Base-by-base conservation (phyloP, 371 early-diverging fungal genomes). In the Batrachochytrium dendrobatidis region DNA sequence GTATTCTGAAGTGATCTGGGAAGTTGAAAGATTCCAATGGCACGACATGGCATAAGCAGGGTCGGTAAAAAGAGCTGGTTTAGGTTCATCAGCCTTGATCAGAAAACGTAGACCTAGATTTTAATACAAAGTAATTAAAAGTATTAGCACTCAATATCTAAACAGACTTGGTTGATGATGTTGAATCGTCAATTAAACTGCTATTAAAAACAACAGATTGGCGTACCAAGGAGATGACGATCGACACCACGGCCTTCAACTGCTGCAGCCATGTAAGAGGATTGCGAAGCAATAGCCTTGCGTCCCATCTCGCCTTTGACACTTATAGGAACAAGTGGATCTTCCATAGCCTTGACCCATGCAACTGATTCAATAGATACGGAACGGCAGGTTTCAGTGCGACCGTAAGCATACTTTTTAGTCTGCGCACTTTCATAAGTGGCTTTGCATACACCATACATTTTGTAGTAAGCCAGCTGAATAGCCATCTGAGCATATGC, bases 401-500 rank as follows among this genome's bases (percentile, higher is more conserved):
- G 84, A 35, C 96, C 96, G 60, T 84, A 87, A 48, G 83, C 84
- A 81, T 86, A 95, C 74, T 69, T 49, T 49, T 49, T 49, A 34
- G 90, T 91, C 75, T 87, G 87, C 33, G 86, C 94, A 56, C 88
- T 83, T 69, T 94, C 95, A 66, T 95, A 95, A 10, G 95, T 95
- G 12, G 92, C 86, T 32, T 80, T 53, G 8, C 49, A 49, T 8
- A 24, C 7, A 15, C 90, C 90, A 67, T 90, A 84, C 78, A 89
- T 85, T 71, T 88, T 88, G 76, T 81, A 91, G 71, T 92, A 92
- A 12, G 94, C 95, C 49, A 94, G 79, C 78, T 97, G 96, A 60
- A 97, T 90, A 29, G 88, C 84, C 94, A 97, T 92, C 72, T 97
- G 96, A 33, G 82, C 85, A 63, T 82, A 97, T 28, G 95, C 92